Base-by-base conservation (phyloP, 441 rosid genomes). In the Populus hybrid region DNA sequence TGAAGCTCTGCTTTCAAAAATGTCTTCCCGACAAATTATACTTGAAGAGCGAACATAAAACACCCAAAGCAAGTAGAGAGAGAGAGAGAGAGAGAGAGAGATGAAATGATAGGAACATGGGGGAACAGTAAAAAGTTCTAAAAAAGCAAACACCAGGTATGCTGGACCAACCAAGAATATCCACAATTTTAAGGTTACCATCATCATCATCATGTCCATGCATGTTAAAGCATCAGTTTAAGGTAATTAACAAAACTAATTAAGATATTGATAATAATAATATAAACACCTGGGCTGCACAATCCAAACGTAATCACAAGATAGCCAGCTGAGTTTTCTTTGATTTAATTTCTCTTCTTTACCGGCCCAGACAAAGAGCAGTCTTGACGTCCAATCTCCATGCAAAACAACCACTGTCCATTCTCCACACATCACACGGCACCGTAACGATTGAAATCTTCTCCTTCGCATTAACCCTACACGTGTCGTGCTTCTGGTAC, bases 311-410 rank as follows among this genome's bases (percentile, higher is more conserved):
- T 50, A 16, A 14, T 50, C 59, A 50, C 59, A 50, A 34, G 69
- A 18, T n/a, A 19, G 19, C 71, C 42, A 11, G 7, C 19, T 16
- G 46, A 6, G 6, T 34, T 34, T n/a, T n/a, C 11, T 1, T 34
- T 28, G 30, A 28, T 28, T 21, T 11, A 1, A 26, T 59, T 61
- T 14, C 21, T 21, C 9, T 53, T 18, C 63, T 34, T 79, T 64
- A 85, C 70, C 88, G 87, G 50, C 91, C 91, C 81, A 91, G 85
- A 53, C 88, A 83, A 57, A 94, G 93, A 40, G 98, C 98, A 1
- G 98, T 90, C 38, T 88, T 86, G 71, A 89, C 86, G 81, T 94
- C 98, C 28, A 94, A 87, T 79, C 97, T 87, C 98, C 98, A 94
- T 69, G 93, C 97, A 78, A 88, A 91, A 2, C 97, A 93, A 10